These are phyloP conservation scores for Aspergillus cavernicola DNA, from an alignment of 495 filamentous ascomycete species.

Conservation along the genomic window DNA sequence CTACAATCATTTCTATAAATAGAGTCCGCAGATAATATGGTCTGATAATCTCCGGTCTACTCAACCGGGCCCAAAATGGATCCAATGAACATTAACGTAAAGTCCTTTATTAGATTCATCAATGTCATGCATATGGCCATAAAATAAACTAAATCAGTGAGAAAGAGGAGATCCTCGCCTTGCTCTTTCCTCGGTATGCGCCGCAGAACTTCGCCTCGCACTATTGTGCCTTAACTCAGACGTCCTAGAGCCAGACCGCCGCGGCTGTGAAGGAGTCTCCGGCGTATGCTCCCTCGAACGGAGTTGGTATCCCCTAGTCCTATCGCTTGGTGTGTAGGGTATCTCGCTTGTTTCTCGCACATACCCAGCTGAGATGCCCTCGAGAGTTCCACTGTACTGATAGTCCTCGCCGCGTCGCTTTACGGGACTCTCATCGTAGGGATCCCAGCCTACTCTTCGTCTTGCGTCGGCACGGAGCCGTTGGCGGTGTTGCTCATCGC, in stretches of 20 bases:
- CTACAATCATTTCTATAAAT: no score
- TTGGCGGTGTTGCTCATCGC: conserved; percentile 66
- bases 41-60: no score
- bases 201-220: conserved; percentile 26
- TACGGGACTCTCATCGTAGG: conserved; percentile 68
- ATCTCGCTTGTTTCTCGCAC: conserved; percentile 23
- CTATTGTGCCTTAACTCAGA: conserved; percentile 20
- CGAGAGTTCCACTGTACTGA: conserved; percentile 39
- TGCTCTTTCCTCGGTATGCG: conserved; percentile 19
- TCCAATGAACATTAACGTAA: neutral
- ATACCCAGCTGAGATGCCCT: conserved; percentile 22
- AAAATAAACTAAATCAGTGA: conserved; percentile 16
- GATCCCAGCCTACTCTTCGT: conserved; percentile 83
- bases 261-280: conserved; percentile 27
- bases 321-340: conserved; percentile 30
- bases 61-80: no score
- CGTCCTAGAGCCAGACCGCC: conserved; percentile 21
- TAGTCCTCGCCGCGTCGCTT: conserved; percentile 63
- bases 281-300: conserved; percentile 42
- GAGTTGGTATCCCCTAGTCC: conserved; percentile 28
- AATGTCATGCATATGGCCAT: neutral
- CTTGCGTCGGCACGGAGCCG: conserved; percentile 69
- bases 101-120: conserved; percentile 8
- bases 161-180: conserved; percentile 28
- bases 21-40: no score